Percentiles rank a stretch among this genome's conserved stretches.
phyloP scores from a whole-genome alignment of 2,329 filamentous ascomycete species.

The Exophiala aquamarina region DNA sequence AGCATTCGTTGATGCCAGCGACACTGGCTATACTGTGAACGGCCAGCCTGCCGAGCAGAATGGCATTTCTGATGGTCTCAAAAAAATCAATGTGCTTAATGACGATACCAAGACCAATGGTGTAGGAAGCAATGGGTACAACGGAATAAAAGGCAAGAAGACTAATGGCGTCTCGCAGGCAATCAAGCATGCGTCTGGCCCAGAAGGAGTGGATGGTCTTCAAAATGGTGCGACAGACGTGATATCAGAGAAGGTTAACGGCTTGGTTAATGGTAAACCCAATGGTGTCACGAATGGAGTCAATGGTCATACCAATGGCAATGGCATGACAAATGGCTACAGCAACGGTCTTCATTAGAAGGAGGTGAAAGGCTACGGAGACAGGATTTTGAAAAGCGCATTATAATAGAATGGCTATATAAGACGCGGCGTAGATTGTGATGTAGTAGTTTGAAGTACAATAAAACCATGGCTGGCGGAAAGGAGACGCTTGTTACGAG shows the following conservation, averaged over 20 bases:
- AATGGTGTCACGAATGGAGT: slow-evolving; percentile 14
- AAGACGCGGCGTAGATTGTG: too few species aligned
- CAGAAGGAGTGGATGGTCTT: slow-evolving; percentile 17
- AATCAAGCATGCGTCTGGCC: slow-evolving; percentile 18
- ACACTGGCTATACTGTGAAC: slow-evolving; percentile 62
- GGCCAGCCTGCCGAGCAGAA: slow-evolving; percentile 21
- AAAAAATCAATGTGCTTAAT: slow-evolving; percentile 27
- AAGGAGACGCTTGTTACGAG: too few species aligned
- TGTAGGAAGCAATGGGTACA: background rate
- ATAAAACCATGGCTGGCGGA: too few species aligned
- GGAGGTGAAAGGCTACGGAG: too few species aligned
- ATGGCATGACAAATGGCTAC: slow-evolving; percentile 4
- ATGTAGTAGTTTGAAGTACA: too few species aligned
- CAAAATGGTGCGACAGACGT: slow-evolving; percentile 15
- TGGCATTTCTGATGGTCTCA: slow-evolving; percentile 12
- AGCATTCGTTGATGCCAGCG: slow-evolving; percentile 67
- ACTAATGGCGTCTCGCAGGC: slow-evolving; percentile 16
- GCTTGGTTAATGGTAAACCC: slow-evolving; percentile 5
- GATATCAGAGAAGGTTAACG: slow-evolving; percentile 2
- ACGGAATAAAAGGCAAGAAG: slow-evolving; percentile 11
- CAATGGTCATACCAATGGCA: slow-evolving; percentile 12
- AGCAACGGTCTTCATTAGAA: background rate
- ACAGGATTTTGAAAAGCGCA: too few species aligned
- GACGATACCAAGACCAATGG: slow-evolving; percentile 13
- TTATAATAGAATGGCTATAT: too few species aligned